Base-by-base conservation (phyloP, 2,329 filamentous ascomycete genomes). In the Pseudopithomyces chartarum region DNA sequence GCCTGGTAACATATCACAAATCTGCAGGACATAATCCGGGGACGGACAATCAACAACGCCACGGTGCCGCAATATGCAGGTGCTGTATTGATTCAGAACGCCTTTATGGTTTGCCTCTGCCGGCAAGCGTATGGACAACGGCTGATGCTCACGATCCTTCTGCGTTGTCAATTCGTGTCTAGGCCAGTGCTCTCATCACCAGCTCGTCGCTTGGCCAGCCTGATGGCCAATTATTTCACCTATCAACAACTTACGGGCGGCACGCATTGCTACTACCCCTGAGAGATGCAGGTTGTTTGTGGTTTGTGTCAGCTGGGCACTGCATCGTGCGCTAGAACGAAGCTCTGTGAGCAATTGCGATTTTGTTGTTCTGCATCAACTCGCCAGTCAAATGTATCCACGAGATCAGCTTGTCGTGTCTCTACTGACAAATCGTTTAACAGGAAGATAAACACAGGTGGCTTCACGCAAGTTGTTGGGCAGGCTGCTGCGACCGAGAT, bases 301-400 rank as follows among this genome's bases (percentile, higher is more conserved):
- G 62, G 63, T 59, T 62, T 67, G 70, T 73, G 69, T 69, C 65
- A 71, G 66, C 68, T 69, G 67, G 57, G 51, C 61, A 73, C 70
- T 55, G 57, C 68, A 65, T 64, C 54, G 36, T 54, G 56, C 62
- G 64, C 62, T 58, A 62, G 55, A 60, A 58, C 54, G 56, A 56
- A 55, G 38, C 47, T 58, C 54, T 52, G 52, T 64, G 56, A 64
- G 69, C 68, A 57, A 60, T 69, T 62, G 64, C 63, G 63, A 65
- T 49, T 49, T 46, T 60, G 46, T 53, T 57, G 47, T 57, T 59
- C 56, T 44, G 59, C 48, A 45, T 50, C 62, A 40, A 39, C 57
- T 55, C 48, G 56, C 42, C 49, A 39, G 45, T 61, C 43, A 44
- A 52, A 42, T 60, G 50, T 55, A 36, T 51, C 23, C 57, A 56